Evolutionary conservation across 306 rosid genomes (phyloP), one percentile per base, ranked within the genome.

Genomic region (Vicia villosa): DNA sequence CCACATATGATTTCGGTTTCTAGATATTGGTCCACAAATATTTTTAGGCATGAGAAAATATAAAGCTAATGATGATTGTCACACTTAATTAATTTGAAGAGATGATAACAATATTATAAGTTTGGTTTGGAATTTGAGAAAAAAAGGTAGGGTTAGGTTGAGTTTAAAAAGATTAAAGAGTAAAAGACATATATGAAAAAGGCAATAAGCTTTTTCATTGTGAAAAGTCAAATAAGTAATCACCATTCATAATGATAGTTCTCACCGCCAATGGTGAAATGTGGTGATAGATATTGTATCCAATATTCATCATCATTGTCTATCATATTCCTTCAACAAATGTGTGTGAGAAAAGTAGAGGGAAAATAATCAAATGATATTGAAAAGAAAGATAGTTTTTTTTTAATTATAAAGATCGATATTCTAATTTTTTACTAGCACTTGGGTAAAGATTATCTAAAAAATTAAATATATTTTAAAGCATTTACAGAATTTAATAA

Each of bases 291-390:
- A 93, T 83, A 68, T 92, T 92, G 86, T 92, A 83, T 83, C 97
- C 83, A 84, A 85, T 94, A 85, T 94, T 66, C 83, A 86, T 86
- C 96, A 93, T 93, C 97, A 93, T 85, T 86, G 73, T 83, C 74
- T 84, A 77, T 45, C 43, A 77, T 76, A 73, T 80, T n/a, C n/a
- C 81, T 80, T 79, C 83, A 54, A 61, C 38, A 59, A 59, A 59
- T 55, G 70, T 54, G 65, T 72, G 64, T 5, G 14, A 26, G 38
- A 26, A 52, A 52, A 52, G 30, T 52, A 21, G 30, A 7, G 14
- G 13, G 7, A 9, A 20, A 10, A 52, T 6, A 50, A 17, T 4
- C 5, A 20, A 4, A 52, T n/a, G 13, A 52, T 21, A 11, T 4
- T 50, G 5, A 50, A 10, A 20, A 20, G 3, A 21, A 10, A 34